Evolutionary conservation across 192 early-diverging fungal genomes (phyloP).

Genomic region (Podila minutissima): DNA sequence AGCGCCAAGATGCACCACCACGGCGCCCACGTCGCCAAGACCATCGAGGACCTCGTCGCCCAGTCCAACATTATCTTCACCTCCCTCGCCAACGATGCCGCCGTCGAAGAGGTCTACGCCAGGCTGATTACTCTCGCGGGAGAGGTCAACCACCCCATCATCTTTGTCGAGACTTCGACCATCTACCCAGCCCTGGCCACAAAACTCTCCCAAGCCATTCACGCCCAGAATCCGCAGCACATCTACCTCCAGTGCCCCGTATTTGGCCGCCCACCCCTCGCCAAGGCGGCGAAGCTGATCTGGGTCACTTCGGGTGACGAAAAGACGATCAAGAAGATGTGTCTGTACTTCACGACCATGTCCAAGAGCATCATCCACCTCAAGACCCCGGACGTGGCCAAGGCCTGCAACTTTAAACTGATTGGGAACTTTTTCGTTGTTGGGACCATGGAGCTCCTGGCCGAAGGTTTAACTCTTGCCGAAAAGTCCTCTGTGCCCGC

Average conservation of each 20-base stretch:
- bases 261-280: conserved; percentile 35
- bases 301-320: conserved; percentile 44
- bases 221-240: conserved; percentile 16
- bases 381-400: conserved; percentile 54
- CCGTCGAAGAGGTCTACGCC: conserved; percentile 59
- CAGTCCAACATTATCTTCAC: conserved; percentile 69
- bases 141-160: conserved; percentile 44
- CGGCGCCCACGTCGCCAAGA: conserved; percentile 52
- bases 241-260: conserved; percentile 59
- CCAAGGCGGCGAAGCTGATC: conserved; percentile 40
- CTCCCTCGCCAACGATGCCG: conserved; percentile 66
- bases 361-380: conserved; percentile 40
- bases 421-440: conserved; percentile 75
- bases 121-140: conserved; percentile 54
- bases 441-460: conserved; percentile 65
- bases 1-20: conserved; percentile 51
- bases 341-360: conserved; percentile 39
- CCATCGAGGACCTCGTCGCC: conserved; percentile 54
- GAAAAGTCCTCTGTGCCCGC: conserved; percentile 63
- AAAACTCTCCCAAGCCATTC: conserved; percentile 40
- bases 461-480: conserved; percentile 72
- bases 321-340: conserved; percentile 46
- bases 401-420: conserved; percentile 68
- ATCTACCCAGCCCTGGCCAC: conserved; percentile 58
- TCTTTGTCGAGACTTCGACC: conserved; percentile 74